phyloP scores from a whole-genome alignment of 192 early-diverging fungal species.

The Entomortierella beljakovae region DNA sequence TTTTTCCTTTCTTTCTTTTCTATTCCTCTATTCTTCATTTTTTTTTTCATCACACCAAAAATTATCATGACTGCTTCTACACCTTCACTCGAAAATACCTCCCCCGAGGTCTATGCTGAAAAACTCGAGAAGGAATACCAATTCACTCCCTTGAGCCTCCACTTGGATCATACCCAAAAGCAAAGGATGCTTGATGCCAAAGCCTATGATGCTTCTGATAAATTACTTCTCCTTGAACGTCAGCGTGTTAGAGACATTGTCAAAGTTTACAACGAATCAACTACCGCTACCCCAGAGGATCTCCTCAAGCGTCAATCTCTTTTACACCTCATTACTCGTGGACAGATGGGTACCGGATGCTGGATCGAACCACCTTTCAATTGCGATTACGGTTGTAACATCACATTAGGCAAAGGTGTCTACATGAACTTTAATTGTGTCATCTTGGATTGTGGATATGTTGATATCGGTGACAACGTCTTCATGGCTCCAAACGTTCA shows the following conservation, averaged over 20 bases:
- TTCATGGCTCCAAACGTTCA: slow-evolving; percentile 84
- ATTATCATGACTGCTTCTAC: neutral
- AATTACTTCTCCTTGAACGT: slow-evolving; percentile 27
- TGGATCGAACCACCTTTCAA: slow-evolving; percentile 76
- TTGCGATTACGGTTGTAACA: slow-evolving; percentile 87
- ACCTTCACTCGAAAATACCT: slow-evolving; percentile 3
- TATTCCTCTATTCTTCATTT: neutral
- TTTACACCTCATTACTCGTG: slow-evolving; percentile 44
- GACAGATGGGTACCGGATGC: slow-evolving; percentile 64
- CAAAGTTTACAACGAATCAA: slow-evolving; percentile 27
- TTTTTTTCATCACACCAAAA: neutral
- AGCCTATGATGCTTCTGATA: slow-evolving; percentile 28
- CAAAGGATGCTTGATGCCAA: slow-evolving; percentile 42
- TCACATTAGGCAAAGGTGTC: slow-evolving; percentile 75
- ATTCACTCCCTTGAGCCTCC: slow-evolving; percentile 16
- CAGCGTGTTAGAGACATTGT: slow-evolving; percentile 35
- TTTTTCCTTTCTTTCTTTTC: neutral
- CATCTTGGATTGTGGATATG: slow-evolving; percentile 79
- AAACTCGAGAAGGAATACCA: slow-evolving; percentile 29
- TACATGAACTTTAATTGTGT: slow-evolving; percentile 83
- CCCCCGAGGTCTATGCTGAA: slow-evolving; percentile 28
- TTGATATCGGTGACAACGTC: slow-evolving; percentile 80
- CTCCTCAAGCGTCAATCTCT: slow-evolving; percentile 35
- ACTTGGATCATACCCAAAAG: slow-evolving; percentile 46
- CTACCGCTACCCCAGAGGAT: slow-evolving; percentile 11